Conservation (phyloP, 2,329 filamentous ascomycete species). For the Alternaria conjuncta region DNA sequence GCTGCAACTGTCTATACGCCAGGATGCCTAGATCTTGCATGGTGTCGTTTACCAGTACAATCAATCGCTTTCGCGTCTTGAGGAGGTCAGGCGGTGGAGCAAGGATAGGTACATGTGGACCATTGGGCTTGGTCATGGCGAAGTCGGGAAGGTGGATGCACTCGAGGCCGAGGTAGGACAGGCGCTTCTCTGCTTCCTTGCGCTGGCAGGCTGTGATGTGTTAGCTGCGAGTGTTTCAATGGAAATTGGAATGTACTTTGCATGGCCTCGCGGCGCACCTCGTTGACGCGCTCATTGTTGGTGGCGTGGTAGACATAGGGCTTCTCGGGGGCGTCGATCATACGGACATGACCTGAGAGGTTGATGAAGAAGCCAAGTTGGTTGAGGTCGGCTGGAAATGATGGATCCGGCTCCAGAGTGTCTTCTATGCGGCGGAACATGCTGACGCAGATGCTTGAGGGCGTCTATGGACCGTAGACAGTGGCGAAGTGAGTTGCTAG, state of each 20-base stretch:
- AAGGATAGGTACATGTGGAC: constrained; percentile 73
- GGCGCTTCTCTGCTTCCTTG: constrained; percentile 65
- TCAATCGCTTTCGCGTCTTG: constrained; percentile 63
- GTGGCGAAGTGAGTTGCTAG: neutral
- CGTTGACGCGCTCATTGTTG: constrained; percentile 78
- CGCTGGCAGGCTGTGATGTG: constrained; percentile 64
- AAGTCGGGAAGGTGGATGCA: constrained; percentile 68
- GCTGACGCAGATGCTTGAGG: neutral
- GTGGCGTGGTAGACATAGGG: constrained; percentile 78
- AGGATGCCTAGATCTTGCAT: constrained; percentile 77
- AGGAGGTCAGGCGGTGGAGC: constrained; percentile 61
- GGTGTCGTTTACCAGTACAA: constrained; percentile 81
- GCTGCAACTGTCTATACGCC: constrained; percentile 70
- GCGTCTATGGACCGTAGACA: neutral
- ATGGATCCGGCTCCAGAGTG: constrained; percentile 70
- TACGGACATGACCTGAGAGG: constrained; percentile 74
- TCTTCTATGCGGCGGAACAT: constrained; percentile 80
- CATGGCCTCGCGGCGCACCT: constrained; percentile 71
- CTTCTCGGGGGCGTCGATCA: constrained; percentile 68
- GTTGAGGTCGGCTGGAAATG: constrained; percentile 69
- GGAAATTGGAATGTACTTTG: constrained; percentile 61
- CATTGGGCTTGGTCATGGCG: constrained; percentile 44
- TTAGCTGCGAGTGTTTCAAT: constrained; percentile 8
- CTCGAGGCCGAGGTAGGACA: constrained; percentile 65
- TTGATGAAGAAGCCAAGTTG: constrained; percentile 84